Conservation (phyloP, 805 yeast genomes). For the Starmerella floricola region DNA sequence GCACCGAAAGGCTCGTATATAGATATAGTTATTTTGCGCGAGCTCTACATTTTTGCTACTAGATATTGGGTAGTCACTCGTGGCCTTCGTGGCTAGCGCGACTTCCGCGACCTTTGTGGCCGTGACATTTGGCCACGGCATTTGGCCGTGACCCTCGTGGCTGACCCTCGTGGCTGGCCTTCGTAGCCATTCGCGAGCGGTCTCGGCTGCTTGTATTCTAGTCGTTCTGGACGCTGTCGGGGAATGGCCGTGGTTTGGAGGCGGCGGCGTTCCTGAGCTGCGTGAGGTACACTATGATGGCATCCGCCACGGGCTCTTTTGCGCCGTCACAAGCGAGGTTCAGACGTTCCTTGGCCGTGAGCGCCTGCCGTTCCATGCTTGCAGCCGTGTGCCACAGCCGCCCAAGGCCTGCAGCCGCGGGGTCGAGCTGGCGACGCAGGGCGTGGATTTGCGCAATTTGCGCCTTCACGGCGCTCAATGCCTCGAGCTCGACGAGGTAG, state of each 20-base stretch:
- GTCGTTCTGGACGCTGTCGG: too few relatives aligned
- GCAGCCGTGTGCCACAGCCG: neutral
- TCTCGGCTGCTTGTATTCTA: too few relatives aligned
- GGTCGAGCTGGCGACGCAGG: neutral
- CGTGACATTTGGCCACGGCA: too few relatives aligned
- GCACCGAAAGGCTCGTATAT: too few relatives aligned
- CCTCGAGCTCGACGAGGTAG: neutral
- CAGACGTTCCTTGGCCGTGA: neutral
- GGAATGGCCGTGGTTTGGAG: neutral
- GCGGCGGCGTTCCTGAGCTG: neutral
- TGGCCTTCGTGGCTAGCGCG: too few relatives aligned
- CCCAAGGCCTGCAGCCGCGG: neutral
- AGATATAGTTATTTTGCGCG: too few relatives aligned
- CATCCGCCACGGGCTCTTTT: neutral
- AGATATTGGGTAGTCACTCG: too few relatives aligned
- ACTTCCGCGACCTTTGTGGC: too few relatives aligned
- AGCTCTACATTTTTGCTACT: too few relatives aligned
- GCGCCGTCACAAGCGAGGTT: neutral
- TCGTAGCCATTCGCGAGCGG: too few relatives aligned
- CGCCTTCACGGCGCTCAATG: neutral
- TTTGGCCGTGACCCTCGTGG: too few relatives aligned
- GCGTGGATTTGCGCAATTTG: neutral
- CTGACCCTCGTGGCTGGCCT: too few relatives aligned
- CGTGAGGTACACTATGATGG: neutral
- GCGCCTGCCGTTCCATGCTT: neutral